Conservation (phyloP, 108 stramenopile genomes). For the Hondaea fermentalgiana region DNA sequence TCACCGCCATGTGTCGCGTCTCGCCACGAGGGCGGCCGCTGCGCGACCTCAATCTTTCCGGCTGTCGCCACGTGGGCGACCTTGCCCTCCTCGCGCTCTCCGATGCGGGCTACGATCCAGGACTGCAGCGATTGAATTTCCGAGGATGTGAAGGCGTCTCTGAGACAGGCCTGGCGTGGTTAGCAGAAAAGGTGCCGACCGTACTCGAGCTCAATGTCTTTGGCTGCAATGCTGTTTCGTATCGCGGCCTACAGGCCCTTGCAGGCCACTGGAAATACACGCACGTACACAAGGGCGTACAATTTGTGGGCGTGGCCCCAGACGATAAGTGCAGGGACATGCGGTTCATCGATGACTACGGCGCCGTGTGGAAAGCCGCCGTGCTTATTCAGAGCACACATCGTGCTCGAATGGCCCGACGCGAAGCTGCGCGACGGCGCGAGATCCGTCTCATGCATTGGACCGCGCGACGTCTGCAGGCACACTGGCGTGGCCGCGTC, state of each 20-base stretch:
- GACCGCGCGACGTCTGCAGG: neutral
- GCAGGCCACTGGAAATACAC: neutral
- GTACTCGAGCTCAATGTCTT: neutral
- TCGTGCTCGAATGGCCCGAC: neutral
- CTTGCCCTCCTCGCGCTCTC: neutral
- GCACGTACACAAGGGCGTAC: neutral
- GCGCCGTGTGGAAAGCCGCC: neutral
- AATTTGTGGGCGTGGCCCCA: neutral
- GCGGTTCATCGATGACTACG: slow-evolving; percentile 12
- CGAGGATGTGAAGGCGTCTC: neutral
- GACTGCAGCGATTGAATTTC: neutral
- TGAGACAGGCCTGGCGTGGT: slow-evolving; percentile 5
- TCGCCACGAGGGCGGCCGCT: neutral
- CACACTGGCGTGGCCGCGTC: neutral
- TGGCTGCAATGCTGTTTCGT: neutral
- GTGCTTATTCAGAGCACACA: neutral
- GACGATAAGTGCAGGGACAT: neutral
- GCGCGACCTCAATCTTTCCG: neutral
- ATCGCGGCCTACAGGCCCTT: neutral
- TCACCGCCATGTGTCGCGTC: neutral
- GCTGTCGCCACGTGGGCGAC: neutral
- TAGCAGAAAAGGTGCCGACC: neutral
- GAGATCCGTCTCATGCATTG: neutral
- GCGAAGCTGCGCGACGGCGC: neutral
- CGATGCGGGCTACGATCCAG: neutral